Evolutionary conservation across 768 basidiomycete genomes (phyloP).

Genomic region (Multifurca ochricompacta): DNA sequence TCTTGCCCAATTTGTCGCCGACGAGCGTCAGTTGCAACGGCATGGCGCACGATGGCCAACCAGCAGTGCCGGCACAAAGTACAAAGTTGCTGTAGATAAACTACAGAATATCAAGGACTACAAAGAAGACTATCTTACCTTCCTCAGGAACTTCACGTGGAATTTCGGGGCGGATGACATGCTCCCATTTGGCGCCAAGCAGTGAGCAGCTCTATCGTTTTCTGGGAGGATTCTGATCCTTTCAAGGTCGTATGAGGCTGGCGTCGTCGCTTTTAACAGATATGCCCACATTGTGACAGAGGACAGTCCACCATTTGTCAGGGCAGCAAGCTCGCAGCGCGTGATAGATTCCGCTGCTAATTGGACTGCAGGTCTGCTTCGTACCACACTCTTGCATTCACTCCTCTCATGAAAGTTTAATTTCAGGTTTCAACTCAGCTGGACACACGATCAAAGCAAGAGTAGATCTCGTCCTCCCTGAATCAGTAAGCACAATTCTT

Average conservation of each 20-base stretch:
- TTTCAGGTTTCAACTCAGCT: slow-evolving; percentile 52
- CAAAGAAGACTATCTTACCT: slow-evolving; percentile 41
- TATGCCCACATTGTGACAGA: slow-evolving; percentile 43
- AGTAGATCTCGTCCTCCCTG: slow-evolving; percentile 49
- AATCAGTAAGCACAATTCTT: slow-evolving; percentile 36
- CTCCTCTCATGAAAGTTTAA: not conserved
- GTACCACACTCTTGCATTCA: not conserved
- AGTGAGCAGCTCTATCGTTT: slow-evolving; percentile 36
- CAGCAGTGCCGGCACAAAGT: slow-evolving; percentile 33
- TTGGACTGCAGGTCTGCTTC: slow-evolving; percentile 52
- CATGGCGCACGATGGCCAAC: slow-evolving; percentile 81
- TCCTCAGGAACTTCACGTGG: slow-evolving; percentile 52
- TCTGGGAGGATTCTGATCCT: not conserved
- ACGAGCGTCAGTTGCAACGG: slow-evolving; percentile 52
- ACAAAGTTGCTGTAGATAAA: slow-evolving; percentile 44
- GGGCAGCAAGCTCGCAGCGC: slow-evolving; percentile 44
- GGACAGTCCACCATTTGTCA: slow-evolving; percentile 44
- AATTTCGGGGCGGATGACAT: slow-evolving; percentile 50
- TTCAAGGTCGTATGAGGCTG: slow-evolving; percentile 44
- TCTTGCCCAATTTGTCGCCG: not conserved
- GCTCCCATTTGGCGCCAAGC: slow-evolving; percentile 56
- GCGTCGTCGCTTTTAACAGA: slow-evolving; percentile 42
- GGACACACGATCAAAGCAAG: slow-evolving; percentile 40
- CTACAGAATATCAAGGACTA: slow-evolving; percentile 41
- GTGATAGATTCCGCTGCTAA: slow-evolving; percentile 62